Conservation (phyloP, 1,139 yeast species). For the Pneumocystis wakefieldiae region DNA sequence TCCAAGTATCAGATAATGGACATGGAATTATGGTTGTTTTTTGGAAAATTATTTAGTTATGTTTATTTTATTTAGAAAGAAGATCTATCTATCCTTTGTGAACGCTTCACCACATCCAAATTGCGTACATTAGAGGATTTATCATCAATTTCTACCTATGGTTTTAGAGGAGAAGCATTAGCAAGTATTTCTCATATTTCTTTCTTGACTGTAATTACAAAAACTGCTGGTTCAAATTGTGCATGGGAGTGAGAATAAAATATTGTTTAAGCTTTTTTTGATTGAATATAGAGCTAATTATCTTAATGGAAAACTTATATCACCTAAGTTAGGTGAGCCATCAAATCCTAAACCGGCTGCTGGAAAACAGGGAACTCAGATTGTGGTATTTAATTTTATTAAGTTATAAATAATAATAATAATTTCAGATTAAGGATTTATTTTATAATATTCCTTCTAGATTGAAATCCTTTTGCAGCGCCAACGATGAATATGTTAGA, state of each 20-base stretch:
- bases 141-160: slow-evolving; percentile 40
- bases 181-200: slow-evolving; percentile 54
- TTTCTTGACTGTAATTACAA: slow-evolving; percentile 60
- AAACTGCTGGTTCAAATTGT: slow-evolving; percentile 41
- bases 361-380: slow-evolving; percentile 75
- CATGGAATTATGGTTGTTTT: slow-evolving; percentile 37
- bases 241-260: slow-evolving; percentile 34
- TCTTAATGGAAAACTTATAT: slow-evolving; percentile 16
- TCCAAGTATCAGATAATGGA: slow-evolving; percentile 66
- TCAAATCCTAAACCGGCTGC: slow-evolving; percentile 60
- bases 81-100: slow-evolving; percentile 47
- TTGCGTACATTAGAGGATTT: slow-evolving; percentile 39
- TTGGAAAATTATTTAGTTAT: background rate
- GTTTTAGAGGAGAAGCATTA: slow-evolving; percentile 74
- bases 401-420: background rate
- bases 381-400: slow-evolving; percentile 28
- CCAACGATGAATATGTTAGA: slow-evolving; percentile 59
- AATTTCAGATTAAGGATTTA: slow-evolving; percentile 49
- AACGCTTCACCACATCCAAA: slow-evolving; percentile 63
- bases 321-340: slow-evolving; percentile 22
- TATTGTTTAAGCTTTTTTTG: background rate
- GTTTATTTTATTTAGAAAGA: slow-evolving; percentile 28
- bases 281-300: slow-evolving; percentile 23
- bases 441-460: slow-evolving; percentile 83
- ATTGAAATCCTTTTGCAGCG: slow-evolving; percentile 45